Evolutionary conservation across 2,329 filamentous ascomycete genomes (phyloP).

Genomic region (Fonsecaea pugnacius): DNA sequence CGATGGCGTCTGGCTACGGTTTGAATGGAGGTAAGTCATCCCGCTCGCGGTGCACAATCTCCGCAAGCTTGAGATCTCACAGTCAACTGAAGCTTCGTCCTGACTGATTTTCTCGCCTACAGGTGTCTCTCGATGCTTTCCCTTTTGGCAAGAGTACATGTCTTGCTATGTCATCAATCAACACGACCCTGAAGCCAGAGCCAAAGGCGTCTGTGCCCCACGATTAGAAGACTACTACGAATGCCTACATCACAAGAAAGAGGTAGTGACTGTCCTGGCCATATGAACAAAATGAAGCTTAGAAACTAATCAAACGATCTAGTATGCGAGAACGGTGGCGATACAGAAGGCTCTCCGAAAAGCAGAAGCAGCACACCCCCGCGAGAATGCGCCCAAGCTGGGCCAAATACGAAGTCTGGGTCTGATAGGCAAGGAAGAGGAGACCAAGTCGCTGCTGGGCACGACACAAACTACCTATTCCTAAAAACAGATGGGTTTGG

Average conservation of each 20-base stretch:
- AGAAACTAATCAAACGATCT: constrained; percentile 28
- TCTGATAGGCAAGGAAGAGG: constrained; percentile 80
- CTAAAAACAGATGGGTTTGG: not conserved
- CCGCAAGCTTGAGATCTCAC: not conserved
- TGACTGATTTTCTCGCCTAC: constrained; percentile 27
- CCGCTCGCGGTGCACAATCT: not conserved
- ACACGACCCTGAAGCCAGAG: constrained; percentile 72
- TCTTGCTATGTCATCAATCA: constrained; percentile 98
- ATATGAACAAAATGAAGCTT: not conserved
- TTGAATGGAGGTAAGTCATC: constrained; percentile 58
- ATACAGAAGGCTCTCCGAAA: constrained; percentile 86
- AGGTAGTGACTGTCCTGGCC: constrained; percentile 65
- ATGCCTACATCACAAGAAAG: constrained; percentile 98
- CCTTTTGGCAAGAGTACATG: constrained; percentile 99
- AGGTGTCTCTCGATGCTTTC: constrained; percentile 85
- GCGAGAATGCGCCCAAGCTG: constrained; percentile 79
- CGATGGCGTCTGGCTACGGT: constrained; percentile 58
- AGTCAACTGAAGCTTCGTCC: constrained; percentile 11
- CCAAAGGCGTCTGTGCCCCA: constrained; percentile 84
- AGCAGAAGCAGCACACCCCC: constrained; percentile 72
- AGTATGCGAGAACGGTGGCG: constrained; percentile 77
- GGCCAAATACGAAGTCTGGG: constrained; percentile 88
- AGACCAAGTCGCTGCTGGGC: constrained; percentile 57
- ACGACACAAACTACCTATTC: constrained; percentile 11
- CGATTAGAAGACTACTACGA: constrained; percentile 97